Base-by-base conservation (phyloP, 257 asterid genomes). In the Solanum okadae region DNA sequence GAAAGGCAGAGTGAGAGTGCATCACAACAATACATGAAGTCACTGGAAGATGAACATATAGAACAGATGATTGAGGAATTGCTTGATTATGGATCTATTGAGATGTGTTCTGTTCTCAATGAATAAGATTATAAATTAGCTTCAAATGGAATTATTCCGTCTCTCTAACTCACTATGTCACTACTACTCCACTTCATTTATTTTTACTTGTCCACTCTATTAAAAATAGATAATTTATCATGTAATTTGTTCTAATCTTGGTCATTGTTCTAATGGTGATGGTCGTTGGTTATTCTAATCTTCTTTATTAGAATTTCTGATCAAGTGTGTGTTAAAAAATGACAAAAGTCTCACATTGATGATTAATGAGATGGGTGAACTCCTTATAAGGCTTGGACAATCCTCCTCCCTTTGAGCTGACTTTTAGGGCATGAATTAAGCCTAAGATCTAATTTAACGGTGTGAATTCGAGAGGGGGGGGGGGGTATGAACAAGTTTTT, bases 31-130 rank as follows among this genome's bases (percentile, higher is more conserved):
- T 87, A 92, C 87, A 90, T 23, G 14, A 61, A 89, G 92, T 84
- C 91, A 27, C 91, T 92, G 10, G 95, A 94, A 86, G 98, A 95
- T 87, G 94, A 93, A 88, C 94, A 94, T 29, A 93, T 94, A 61
- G 94, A 94, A 82, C 95, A 95, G 92, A 95, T 95, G 98, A 95
- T 95, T 37, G 89, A 94, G 81, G 98, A 95, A 84, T 93, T 95
- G 88, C 92, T 92, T 27, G 93, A 94, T 89, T 91, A 92, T 87
- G 96, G 94, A 63, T 90, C 94, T 20, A 37, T 94, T 89, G 98
- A 95, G 89, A 91, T 93, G 44, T 90, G 90, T 86, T 87, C 92
- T 71, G 88, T 88, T 49, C 63, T 86, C 87, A 91, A 87, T 31
- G 88, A 86, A 16, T 90, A 89, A 89, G 83, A 81, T 9, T 20